phyloP scores from a whole-genome alignment of 164 flowering plant species.

The Vitis rupestris region DNA sequence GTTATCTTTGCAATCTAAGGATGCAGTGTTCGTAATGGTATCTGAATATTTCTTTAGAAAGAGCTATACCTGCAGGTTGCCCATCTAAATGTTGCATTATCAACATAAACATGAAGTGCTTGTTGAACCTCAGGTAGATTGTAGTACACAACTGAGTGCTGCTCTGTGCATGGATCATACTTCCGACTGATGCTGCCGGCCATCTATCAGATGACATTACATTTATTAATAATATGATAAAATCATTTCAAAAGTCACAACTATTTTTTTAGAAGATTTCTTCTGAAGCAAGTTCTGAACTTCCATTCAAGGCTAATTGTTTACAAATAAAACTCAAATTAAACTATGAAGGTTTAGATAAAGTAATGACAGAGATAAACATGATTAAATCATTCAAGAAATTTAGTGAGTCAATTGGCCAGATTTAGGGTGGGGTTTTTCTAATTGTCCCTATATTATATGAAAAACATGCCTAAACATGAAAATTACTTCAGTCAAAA shows the following conservation, averaged over 20 bases:
- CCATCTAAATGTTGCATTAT: slow-evolving; percentile 71
- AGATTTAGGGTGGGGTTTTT: no score
- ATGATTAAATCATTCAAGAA: no score
- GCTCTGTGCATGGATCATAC: slow-evolving; percentile 96
- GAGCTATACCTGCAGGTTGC: slow-evolving; percentile 74
- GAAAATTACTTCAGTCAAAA: no score
- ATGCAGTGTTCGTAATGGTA: background rate
- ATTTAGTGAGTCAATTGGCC: no score
- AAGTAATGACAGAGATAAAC: no score
- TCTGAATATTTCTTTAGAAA: background rate
- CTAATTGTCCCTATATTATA: no score
- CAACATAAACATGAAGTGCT: slow-evolving; percentile 80
- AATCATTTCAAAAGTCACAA: background rate
- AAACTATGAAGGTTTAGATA: no score
- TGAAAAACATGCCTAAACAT: no score
- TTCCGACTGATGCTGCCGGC: slow-evolving; percentile 53
- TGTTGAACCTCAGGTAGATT: slow-evolving; percentile 85
- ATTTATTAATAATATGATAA: slow-evolving; percentile 2
- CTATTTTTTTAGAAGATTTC: no score
- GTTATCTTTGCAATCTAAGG: background rate
- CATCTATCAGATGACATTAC: slow-evolving; percentile 25
- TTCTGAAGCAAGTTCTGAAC: no score
- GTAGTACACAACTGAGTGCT: slow-evolving; percentile 78
- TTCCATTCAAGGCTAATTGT: no score
- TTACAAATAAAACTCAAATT: background rate